Base-by-base conservation (phyloP, 73 alveolate genomes). In the Halteria grandinella region DNA sequence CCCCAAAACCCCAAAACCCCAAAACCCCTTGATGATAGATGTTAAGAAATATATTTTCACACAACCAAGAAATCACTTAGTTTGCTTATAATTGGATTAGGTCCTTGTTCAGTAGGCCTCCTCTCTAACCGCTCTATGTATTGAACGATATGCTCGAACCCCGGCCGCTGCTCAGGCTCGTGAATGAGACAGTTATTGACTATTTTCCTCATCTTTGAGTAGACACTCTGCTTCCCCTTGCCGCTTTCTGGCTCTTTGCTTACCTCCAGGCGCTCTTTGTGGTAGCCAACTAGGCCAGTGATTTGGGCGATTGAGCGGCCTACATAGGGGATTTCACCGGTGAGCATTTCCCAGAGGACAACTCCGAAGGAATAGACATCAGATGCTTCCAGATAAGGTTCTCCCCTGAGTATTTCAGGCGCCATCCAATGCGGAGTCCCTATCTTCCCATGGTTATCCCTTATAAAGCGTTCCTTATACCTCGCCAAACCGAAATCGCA, bases 401-500 rank as follows among this genome's bases (percentile, higher is more conserved):
- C 85, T 17, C 90, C 81, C 45, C 88, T 55, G 28, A 87, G 64
- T 14, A 87, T 87, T 60, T 87, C 95, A 23, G 95, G 95, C 0
- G 95, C 90, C 95, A 87, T 87, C 89, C 89, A 87, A 78, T 78
- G 91, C 33, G 91, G 89, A 10, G 91, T 87, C 29, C 87, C 95
- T 11, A 87, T 71, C 57, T 83, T 87, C 27, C 91, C 95, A 20
- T 73, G 87, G 23, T 83, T 83, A 45, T 83, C 87, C n/a, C 43
- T 20, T 55, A 32, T 23, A 29, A 79, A 47, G 66, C 71, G 75
- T 18, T 78, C 82, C 50, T 77, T 88, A 62, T 88, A 80, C 58
- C 94, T 58, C 15, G 98, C 91, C 0, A 95, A 71, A 5, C 99
- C 99, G 66, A 95, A 95, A 74, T 95, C 99, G 57, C 97, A 89